Conservation (phyloP, 257 asterid species). For the Paulownia fortunei region DNA sequence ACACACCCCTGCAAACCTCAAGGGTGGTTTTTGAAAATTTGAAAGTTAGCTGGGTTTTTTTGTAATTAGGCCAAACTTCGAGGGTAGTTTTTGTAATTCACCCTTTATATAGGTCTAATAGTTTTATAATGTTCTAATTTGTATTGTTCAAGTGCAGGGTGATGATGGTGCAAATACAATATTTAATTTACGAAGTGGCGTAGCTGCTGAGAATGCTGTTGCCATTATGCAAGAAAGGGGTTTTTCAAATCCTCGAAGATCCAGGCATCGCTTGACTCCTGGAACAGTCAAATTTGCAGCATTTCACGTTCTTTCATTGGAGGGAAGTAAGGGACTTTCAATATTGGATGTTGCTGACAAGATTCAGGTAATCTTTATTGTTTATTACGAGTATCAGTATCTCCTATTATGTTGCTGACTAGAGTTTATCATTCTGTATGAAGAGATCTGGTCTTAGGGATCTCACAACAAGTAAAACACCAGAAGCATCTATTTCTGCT, state of each 20-base stretch:
- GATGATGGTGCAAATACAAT: slow-evolving; percentile 62
- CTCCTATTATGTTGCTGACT: slow-evolving; percentile 31
- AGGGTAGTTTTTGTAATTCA: too few species aligned
- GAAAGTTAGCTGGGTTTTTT: too few species aligned
- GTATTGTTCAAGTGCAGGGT: slow-evolving; percentile 51
- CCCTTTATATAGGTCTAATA: background rate
- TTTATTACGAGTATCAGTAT: slow-evolving; percentile 12
- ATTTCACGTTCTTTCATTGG: slow-evolving; percentile 86
- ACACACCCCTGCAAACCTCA: too few species aligned
- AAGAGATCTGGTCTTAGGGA: slow-evolving; percentile 96
- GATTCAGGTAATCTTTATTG: slow-evolving; percentile 72
- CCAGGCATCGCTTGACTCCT: slow-evolving; percentile 94
- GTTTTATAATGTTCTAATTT: background rate
- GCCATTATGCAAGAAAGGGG: slow-evolving; percentile 90
- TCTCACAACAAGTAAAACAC: slow-evolving; percentile 91
- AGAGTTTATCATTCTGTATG: slow-evolving; percentile 21
- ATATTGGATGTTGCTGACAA: slow-evolving; percentile 84
- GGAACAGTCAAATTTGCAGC: slow-evolving; percentile 96
- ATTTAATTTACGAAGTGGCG: slow-evolving; percentile 82
- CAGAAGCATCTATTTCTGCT: slow-evolving; percentile 97
- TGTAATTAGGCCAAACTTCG: too few species aligned
- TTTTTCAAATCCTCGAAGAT: slow-evolving; percentile 70
- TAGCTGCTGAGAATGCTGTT: slow-evolving; percentile 87
- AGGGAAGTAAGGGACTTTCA: slow-evolving; percentile 83
- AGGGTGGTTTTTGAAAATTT: too few species aligned